Base-by-base conservation (phyloP, 176 grass and related monocot genomes). In the Rhynchospora pubera region DNA sequence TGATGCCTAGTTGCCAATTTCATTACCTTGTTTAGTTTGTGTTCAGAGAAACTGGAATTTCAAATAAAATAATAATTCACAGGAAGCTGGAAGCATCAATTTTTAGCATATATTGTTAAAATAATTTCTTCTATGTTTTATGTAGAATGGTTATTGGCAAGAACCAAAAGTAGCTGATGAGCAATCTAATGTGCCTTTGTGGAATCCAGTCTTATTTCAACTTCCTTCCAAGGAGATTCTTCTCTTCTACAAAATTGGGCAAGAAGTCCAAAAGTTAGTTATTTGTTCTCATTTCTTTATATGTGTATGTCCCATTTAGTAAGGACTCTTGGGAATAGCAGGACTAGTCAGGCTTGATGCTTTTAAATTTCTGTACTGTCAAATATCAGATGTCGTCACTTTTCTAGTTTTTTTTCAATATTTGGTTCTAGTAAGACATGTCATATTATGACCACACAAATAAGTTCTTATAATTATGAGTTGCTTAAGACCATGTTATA, bases 121-220 rank as follows among this genome's bases (percentile, higher is more conserved):
- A 62, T 45, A 62, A 59, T 55, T 12, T 71, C 15, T 70, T 58
- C 60, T 21, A 60, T 84, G 19, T 84, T 11, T 57, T 44, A 52
- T 85, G 75, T 86, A 94, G 95, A 91, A 93, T 73, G 92, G 88
- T 23, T 82, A 11, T 50, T 97, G 95, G 95, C 82, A 87, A 72
- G 84, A 80, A 89, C 95, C 90, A 53, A 18, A 84, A 80, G 72
- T 94, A 63, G 86, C 79, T 23, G 96, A 98, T 88, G 89, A 98
- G 89, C 80, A 98, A 81, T 69, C 67, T 23, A 82, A 89, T 62
- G 90, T 98, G 46, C 87, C 96, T 4, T 90, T 98, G 96, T 98
- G 96, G 96, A 98, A 98, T 75, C 96, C 96, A 7, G 92, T 94
- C 68, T 61, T 98, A 51, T 98, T 98, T 87, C 96, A 91, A 84